Base-by-base conservation (phyloP, 2,329 filamentous ascomycete genomes). In the Teratosphaeria gauchensis region DNA sequence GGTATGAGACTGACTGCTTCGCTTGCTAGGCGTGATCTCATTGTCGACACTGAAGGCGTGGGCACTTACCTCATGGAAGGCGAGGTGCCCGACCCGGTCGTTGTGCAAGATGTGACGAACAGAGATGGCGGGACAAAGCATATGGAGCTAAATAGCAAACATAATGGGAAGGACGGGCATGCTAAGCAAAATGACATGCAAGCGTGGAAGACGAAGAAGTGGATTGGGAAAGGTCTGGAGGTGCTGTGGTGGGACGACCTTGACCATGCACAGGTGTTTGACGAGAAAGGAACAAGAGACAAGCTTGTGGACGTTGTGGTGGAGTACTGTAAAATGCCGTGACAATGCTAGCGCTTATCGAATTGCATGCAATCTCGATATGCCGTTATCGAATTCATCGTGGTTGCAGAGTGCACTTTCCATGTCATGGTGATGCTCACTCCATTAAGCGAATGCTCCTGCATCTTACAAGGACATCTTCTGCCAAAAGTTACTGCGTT, bases 211-310 rank as follows among this genome's bases (percentile, higher is more conserved):
- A 55, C 55, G 21, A 61, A 60, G 54, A 31, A 51, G 11, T 74
- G 72, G 70, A 67, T 58, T 28, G 73, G 74, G 3, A 63, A 74
- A 6, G 79, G 78, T 0, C 65, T 87, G 6, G 79, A 86, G 63
- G 75, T 86, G 1, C 60, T 86, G 1, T 84, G 84, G 80, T 87
- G 82, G 68, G 76, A 80, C 1, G 75, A 77, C 3, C 73, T 85
- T 53, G 84, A 88, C 68, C 86, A 88, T 69, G 84, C 84, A 16
- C 83, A 87, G 66, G 78, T 80, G 0, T 86, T 85, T 69, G 75
- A 80, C 58, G 67, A 63, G 55, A 64, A 58, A 42, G 54, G 59
- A 33, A 64, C 64, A 48, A 62, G 67, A 54, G 58, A 53, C 35
- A 64, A 63, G 59, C 61, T 71, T 32, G 58, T 68, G 3, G 58